Evolutionary conservation across 768 basidiomycete species (phyloP), one percentile per base, ranked within the genome.

Genomic region (Auriculariales sp.): DNA sequence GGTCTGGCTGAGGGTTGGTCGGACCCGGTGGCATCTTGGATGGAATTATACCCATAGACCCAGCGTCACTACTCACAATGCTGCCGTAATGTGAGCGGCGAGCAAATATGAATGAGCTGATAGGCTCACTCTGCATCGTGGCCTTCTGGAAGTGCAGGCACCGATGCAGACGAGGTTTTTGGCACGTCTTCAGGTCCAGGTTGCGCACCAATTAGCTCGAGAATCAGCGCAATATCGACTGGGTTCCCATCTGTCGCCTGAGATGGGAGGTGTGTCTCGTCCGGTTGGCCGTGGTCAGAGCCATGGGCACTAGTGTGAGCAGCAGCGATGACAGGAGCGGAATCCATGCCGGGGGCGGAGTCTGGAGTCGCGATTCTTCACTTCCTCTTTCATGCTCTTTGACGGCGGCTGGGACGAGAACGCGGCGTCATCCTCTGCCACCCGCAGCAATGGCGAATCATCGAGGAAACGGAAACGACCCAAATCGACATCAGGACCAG

Each of bases 301-400:
- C 77, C 79, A 28, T 78, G 79, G 5, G 77, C 79, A 28, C 78
- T 80, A 22, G 79, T 77, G 17, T 68, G 54, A 35, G 73, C 49
- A 51, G 31, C n/a, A 4, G 28, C 28, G 33, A 14, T 17, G 33
- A 34, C 14, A 14, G 33, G 33, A 14, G 14, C 14, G 33, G 14
- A 14, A 34, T 34, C 33, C 14, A 14, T 17, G 14, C 14, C 14
- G 33, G 14, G 14, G 33, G 14, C 33, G 14, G 33, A 34, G 33
- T 34, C 14, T 34, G 14, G 14, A 17, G 17, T 34, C 17, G 14
- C 33, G 33, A 34, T 34, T 17, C 33, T 14, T 34, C 33, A 34
- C 14, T 14, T 34, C 14, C 33, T 34, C 33, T 14, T 14, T 14
- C 33, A 44, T 44, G 39, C 39, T 44, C 6, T 44, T 44, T 25